phyloP scores from a whole-genome alignment of 495 filamentous ascomycete genomes.

The Trichoderma gamsii region DNA sequence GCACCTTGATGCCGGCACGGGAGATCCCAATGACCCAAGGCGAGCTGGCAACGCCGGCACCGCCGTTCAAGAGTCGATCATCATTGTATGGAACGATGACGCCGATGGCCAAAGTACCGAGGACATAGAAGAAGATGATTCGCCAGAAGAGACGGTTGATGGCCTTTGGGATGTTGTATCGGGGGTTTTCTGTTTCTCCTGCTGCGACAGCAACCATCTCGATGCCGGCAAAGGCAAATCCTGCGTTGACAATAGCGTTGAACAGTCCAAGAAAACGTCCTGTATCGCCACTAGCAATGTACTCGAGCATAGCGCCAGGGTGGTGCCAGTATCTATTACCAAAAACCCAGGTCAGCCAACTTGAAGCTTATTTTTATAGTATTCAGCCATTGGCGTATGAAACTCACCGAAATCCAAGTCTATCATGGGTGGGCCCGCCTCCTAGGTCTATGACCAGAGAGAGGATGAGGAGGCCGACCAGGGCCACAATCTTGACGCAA shows the following conservation, averaged over 20 bases:
- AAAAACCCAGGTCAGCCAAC: neutral
- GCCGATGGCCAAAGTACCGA: slow-evolving; percentile 60
- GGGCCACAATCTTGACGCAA: slow-evolving; percentile 54
- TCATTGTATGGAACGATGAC: slow-evolving; percentile 51
- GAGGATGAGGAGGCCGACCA: slow-evolving; percentile 55
- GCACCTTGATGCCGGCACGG: slow-evolving; percentile 54
- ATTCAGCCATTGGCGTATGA: neutral
- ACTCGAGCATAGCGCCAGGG: slow-evolving; percentile 56
- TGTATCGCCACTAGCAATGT: slow-evolving; percentile 40
- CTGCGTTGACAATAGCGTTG: slow-evolving; percentile 27
- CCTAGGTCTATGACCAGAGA: slow-evolving; percentile 57
- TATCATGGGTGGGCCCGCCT: slow-evolving; percentile 46
- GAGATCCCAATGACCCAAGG: slow-evolving; percentile 56
- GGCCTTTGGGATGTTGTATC: slow-evolving; percentile 56
- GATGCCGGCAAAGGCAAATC: slow-evolving; percentile 29
- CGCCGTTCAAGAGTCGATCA: slow-evolving; percentile 36
- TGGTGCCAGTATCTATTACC: slow-evolving; percentile 44
- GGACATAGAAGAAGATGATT: slow-evolving; percentile 59
- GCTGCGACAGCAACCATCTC: slow-evolving; percentile 48
- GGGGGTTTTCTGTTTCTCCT: slow-evolving; percentile 62
- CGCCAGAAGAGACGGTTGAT: slow-evolving; percentile 59
- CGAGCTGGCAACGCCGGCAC: slow-evolving; percentile 48
- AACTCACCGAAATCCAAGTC: slow-evolving; percentile 51
- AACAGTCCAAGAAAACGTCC: slow-evolving; percentile 33
- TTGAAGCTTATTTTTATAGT: neutral